A percentile compares a stretch with the other conserved stretches of the same genome.
phyloP scores from a whole-genome alignment of 768 basidiomycete genomes.

The Rhodotorula diobovata region DNA sequence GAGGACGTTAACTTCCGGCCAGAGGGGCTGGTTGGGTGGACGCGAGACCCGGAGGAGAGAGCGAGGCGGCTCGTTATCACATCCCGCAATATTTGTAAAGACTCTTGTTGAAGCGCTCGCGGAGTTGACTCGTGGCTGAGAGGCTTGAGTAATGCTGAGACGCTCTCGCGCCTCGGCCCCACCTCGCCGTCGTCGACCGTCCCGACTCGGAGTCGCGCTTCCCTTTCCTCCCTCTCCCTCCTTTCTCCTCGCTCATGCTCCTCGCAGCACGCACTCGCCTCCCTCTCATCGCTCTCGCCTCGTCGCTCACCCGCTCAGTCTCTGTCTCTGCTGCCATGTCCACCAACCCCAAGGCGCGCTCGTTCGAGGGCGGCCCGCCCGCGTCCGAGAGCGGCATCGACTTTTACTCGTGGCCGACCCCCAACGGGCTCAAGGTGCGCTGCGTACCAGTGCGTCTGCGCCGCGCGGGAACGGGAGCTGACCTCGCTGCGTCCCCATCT shows the following conservation, averaged over 20 bases:
- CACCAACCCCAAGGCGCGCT: neutral
- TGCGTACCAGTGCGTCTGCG: neutral
- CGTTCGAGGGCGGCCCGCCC: constrained; percentile 3
- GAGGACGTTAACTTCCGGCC: no score
- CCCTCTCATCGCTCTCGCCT: neutral
- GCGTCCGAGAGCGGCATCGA: constrained; percentile 7
- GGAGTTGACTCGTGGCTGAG: no score
- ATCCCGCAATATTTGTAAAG: no score
- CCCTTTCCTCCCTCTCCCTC: neutral
- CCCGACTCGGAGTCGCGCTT: no score
- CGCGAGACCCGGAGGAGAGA: no score
- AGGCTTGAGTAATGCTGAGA: no score
- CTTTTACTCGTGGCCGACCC: constrained; percentile 10
- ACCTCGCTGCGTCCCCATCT: neutral
- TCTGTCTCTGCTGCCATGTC: neutral
- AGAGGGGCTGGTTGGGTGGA: no score
- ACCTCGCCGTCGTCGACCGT: no score
- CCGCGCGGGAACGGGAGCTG: neutral
- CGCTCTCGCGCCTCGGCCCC: no score
- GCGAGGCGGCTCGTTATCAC: no score
- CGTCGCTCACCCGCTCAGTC: neutral
- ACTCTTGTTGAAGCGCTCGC: no score
- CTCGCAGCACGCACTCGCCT: neutral
- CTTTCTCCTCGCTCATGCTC: neutral
- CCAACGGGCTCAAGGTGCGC: constrained; percentile 29